Percentiles rank a stretch among this genome's conserved stretches.
These are phyloP conservation scores for Eutrema salsugineum DNA, from an alignment of 441 rosid species.

Conservation along the genomic window DNA sequence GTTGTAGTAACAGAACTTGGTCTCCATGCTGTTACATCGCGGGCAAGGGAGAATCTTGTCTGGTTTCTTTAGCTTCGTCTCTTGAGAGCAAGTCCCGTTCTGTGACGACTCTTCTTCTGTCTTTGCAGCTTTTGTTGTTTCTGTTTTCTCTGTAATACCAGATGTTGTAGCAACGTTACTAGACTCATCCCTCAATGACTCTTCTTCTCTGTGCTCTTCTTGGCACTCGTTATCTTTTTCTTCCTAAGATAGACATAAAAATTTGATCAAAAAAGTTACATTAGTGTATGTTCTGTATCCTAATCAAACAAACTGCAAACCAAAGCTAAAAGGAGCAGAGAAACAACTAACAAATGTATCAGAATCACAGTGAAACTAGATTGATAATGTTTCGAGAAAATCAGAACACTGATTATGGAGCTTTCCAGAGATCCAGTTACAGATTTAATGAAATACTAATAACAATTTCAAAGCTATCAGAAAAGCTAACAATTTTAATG, in stretches of 20 bases:
- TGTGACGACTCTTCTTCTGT: slow-evolving; percentile 34
- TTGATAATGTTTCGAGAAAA: too few relatives aligned
- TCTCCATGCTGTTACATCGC: slow-evolving; percentile 73
- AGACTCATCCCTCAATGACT: slow-evolving; percentile 31
- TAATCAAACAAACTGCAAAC: not conserved
- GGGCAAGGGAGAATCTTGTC: slow-evolving; percentile 70
- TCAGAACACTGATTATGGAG: not conserved
- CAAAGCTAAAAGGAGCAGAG: not conserved
- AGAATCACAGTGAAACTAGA: not conserved
- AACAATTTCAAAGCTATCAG: not conserved
- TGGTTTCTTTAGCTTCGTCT: slow-evolving; percentile 53
- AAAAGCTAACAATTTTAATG: not conserved
- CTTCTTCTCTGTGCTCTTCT: slow-evolving; percentile 36
- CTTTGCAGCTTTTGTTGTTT: slow-evolving; percentile 35
- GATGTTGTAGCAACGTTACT: slow-evolving; percentile 43
- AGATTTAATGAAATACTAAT: not conserved
- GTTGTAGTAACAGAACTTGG: slow-evolving; percentile 75
- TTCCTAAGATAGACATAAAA: slow-evolving; percentile 31
- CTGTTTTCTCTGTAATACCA: slow-evolving; percentile 37
- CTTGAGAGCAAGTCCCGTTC: slow-evolving; percentile 44
- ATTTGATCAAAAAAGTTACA: not conserved
- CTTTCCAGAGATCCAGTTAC: not conserved
- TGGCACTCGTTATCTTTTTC: slow-evolving; percentile 31
- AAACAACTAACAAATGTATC: not conserved
- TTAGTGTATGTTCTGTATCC: not conserved